Evolutionary conservation across 1,284 basidiomycete species (phyloP), one percentile per base, ranked within the genome.

Genomic region (Melampsora abietis-canadensis): DNA sequence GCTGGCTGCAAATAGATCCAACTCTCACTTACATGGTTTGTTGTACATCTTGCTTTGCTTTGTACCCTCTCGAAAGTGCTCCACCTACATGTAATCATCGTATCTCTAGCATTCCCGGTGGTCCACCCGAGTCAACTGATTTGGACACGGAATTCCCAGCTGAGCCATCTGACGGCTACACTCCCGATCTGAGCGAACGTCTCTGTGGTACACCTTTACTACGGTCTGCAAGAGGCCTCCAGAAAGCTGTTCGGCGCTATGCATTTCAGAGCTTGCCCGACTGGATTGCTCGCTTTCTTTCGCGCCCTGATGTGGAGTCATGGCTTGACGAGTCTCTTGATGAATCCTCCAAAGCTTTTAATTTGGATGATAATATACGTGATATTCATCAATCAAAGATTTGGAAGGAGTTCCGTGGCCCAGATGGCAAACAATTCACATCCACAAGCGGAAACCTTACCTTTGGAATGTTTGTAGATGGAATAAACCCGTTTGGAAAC

Each of bases 401-500:
- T 3, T 21, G 59, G 59, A 61, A 61, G 30, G n/a, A 21, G 0
- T 61, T 61, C 10, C 59, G n/a, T 61, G 59, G 59, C 7, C 59
- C 59, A 24, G 19, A 61, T 61, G 59, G 59, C 1, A 17, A 24
- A 17, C 59, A 24, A 31, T 61, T 61, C 6, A 61, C 59, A 61
- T 27, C 27, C 4, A 4, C 2, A 21, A 17, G n/a, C 4, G 30
- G 27, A 37, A 61, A 31, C 30, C 19, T 61, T n/a, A 61, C 27
- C 0, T 31, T 61, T 61, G 19, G 21, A 17, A 61, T 61, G 17
- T 61, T 61, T 27, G 30, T 61, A 37, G 59, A 61, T 61, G 59
- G 21, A 4, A 61, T 61, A 17, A 61, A 61, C 8, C 59, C 59
- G 0, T 61, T 24, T 61, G 59, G 59, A 24, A 61, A 61, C 24